Percentiles rank a stretch among this genome's conserved stretches.
These are phyloP conservation scores for Pythium chondricola DNA, from an alignment of 352 stramenopile genomes.

Conservation along the genomic window DNA sequence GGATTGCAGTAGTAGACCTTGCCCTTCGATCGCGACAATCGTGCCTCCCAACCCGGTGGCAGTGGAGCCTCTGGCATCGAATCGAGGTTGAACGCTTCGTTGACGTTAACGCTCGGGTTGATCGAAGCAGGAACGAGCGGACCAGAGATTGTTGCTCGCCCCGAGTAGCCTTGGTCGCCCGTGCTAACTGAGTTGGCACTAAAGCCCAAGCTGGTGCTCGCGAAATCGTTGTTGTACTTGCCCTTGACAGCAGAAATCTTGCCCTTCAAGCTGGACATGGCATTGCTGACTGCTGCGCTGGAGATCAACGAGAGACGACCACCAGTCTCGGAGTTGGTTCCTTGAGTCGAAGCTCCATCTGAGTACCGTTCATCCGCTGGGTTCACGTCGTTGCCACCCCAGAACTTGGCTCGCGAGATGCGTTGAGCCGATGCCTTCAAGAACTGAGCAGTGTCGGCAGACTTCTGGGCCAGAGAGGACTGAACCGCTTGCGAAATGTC, in stretches of 20 bases:
- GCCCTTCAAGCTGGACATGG: conserved; percentile 72
- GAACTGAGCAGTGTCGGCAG: conserved; percentile 72
- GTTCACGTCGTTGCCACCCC: conserved; percentile 37
- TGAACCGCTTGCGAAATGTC: conserved; percentile 44
- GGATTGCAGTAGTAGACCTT: conserved; percentile 87
- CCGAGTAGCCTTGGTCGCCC: conserved; percentile 4
- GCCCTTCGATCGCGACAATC: conserved; percentile 76
- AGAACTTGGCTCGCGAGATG: conserved; percentile 56
- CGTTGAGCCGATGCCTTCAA: conserved; percentile 64
- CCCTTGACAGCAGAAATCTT: conserved; percentile 68
- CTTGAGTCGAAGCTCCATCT: conserved; percentile 24
- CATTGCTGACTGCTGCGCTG: conserved; percentile 37
- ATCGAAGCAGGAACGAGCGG: conserved; percentile 8
- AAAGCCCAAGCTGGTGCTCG: background rate
- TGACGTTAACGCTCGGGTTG: conserved; percentile 12
- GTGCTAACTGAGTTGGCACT: background rate
- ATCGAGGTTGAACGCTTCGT: conserved; percentile 67
- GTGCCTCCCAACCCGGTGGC: conserved; percentile 71
- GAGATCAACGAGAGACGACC: conserved; percentile 60
- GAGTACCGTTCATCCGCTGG: conserved; percentile 37
- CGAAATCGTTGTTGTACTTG: conserved; percentile 70
- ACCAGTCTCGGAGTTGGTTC: conserved; percentile 28
- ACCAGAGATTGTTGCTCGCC: conserved; percentile 9
- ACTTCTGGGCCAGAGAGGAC: conserved; percentile 59
- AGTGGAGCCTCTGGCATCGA: conserved; percentile 46